Base-by-base conservation (phyloP, 2,329 filamentous ascomycete genomes). In the Trichoderma breve region DNA sequence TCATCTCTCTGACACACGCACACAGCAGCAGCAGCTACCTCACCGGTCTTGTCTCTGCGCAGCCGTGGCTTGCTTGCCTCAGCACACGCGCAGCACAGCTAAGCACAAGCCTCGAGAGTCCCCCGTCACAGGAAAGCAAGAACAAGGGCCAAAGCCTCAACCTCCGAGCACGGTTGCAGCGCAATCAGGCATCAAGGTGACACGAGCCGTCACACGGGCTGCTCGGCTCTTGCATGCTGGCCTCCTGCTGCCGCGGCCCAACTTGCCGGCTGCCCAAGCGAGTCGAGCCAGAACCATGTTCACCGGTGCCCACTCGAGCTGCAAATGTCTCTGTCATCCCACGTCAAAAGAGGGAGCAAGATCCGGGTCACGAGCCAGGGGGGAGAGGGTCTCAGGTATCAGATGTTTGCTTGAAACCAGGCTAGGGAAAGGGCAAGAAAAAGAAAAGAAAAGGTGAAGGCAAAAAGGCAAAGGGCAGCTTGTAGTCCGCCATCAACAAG, bases 111-210 rank as follows among this genome's bases (percentile, higher is more conserved):
- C 39, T 47, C 36, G 34, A 39, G 36, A 9, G 6, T 55, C 11
- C 53, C 65, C 43, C 24, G 65, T 58, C 53, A 32, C 34, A 36
- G 34, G 53, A 39, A 47, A 60, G 7, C n/a, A 58, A 43, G 26
- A 60, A 26, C n/a, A 58, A 43, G 26, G 57, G 24, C 64, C 55
- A 69, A 69, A 34, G 39, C 55, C 28, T 34, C 66, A 24, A 21
- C 36, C 30, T 32, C 30, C 43, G 7, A 36, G 34, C n/a, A 32
- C 67, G 26, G 63, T 43, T 30, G 55, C 55, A 26, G 67, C 14
- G 53, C 55, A 70, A 62, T 70, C 67, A 70, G 67, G 67, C 67
- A 70, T 62, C 67, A 70, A 53, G 32, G 67, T 70, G 67, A 70
- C 67, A 70, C 67, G 67, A 70, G 57, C 57, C 67, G 67, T 70